phyloP scores from a whole-genome alignment of 768 basidiomycete species.

The Mycena rosella region DNA sequence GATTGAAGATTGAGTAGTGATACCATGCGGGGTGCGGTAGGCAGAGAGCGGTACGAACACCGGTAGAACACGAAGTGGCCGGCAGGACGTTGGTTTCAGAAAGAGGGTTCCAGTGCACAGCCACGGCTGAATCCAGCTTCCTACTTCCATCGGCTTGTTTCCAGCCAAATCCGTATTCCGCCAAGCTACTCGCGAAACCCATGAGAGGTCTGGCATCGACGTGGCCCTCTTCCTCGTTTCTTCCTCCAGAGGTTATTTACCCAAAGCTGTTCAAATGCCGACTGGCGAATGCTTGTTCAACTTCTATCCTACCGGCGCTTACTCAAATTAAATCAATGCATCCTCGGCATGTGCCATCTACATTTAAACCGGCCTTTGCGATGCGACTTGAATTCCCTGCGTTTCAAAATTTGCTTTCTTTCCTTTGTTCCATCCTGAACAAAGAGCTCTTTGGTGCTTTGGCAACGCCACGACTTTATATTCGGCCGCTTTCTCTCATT shows the following conservation, averaged over 20 bases:
- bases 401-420: conserved; percentile 11
- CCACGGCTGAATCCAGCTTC: no score
- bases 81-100: no score
- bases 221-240: no score
- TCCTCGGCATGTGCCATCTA: conserved; percentile 5
- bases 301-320: conserved; percentile 1
- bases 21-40: no score
- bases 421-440: conserved; percentile 19
- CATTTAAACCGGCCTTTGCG: not conserved
- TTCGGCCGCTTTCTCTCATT: not conserved
- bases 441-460: conserved; percentile 8
- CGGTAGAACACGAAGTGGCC: no score
- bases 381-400: not conserved
- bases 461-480: conserved; percentile 11
- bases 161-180: no score
- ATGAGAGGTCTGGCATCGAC: no score
- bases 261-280: conserved; percentile 18
- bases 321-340: conserved; percentile 32
- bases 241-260: not conserved
- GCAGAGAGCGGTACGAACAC: no score
- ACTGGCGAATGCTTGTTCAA: not conserved
- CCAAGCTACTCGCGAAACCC: no score
- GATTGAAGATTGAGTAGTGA: no score
- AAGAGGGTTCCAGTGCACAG: no score
- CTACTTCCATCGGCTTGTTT: no score